Evolutionary conservation across 208 protist genomes (phyloP), one percentile per base, ranked within the genome.

Genomic region (Trypanosomatidae sp.): DNA sequence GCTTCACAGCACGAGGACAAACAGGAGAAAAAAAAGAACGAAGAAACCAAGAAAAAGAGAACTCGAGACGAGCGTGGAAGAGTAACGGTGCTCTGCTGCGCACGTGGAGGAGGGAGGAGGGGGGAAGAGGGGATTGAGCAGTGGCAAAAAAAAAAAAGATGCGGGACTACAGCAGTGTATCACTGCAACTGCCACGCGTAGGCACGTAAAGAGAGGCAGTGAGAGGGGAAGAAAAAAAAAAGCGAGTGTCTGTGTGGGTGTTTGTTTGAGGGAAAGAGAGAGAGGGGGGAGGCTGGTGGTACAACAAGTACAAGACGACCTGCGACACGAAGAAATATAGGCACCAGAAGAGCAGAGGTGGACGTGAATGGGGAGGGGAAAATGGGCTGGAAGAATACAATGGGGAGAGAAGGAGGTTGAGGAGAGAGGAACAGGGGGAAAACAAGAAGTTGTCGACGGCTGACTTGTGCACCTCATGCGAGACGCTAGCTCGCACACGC

Each of bases 1-100:
- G 28, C 7, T 12, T 25, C 13, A 64, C 41, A 30, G 15, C 25
- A 67, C 43, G 50, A 58, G 39, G 52, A 55, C 15, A 47, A 44
- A 60, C 7, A 59, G 69, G 60, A 66, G 66, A 55, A 55, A 59
- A n/a, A 56, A 81, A 76, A 9, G 44, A 76, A 71, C 19, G 36
- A 39, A 52, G 10, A 80, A 69, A 56, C 30, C 36, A n/a, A 41
- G 7, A 64, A 47, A 66, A 36, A 64, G 5, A 64, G 17, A 25
- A 44, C 17, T 22, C 22, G 33, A 59, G 53, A 8, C 25, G 22
- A 59, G 25, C 25, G 25, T 33, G 53, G 53, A 17, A 59, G 10
- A 25, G 8, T 25, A 13, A 59, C 12, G 53, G 33, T 59, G 15
- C 33, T 64, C 17, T 43, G 59, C 33, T 64, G 59, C 28, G 1